Evolutionary conservation across 169 alveolate genomes (phyloP).

Genomic region (Cystoisospora suis): DNA sequence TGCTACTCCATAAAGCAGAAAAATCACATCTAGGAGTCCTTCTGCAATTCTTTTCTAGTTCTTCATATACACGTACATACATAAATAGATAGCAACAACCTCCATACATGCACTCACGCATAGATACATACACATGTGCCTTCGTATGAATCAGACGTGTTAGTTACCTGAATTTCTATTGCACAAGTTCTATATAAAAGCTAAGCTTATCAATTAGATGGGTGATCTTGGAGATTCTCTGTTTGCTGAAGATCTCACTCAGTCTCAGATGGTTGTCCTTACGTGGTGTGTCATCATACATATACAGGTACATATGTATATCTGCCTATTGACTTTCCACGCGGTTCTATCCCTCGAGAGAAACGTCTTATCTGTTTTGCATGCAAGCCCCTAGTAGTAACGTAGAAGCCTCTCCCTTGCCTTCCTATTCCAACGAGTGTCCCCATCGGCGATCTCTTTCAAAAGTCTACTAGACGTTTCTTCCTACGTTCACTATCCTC

Average conservation of each 20-base stretch:
- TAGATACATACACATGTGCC: neutral
- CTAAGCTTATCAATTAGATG: no score
- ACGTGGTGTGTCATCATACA: no score
- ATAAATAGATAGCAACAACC: no score
- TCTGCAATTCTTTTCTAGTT: neutral
- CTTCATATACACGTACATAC: neutral
- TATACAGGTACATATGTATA: neutral
- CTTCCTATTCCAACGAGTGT: neutral
- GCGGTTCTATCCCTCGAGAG: neutral
- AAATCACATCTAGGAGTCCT: no score
- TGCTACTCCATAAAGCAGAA: no score
- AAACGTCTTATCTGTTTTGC: neutral
- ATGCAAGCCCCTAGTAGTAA: neutral
- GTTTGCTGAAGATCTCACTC: no score
- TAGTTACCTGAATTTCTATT: no score
- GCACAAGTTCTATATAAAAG: no score
- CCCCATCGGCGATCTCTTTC: neutral
- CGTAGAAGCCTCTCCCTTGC: neutral
- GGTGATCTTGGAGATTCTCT: no score
- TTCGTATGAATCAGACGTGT: no score
- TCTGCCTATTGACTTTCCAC: neutral
- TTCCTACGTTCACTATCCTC: neutral
- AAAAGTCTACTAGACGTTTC: neutral
- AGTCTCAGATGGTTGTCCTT: no score
- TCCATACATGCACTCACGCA: neutral